phyloP scores from a whole-genome alignment of 225 moss, liverwort and hornwort species.

The Asterella californica region DNA sequence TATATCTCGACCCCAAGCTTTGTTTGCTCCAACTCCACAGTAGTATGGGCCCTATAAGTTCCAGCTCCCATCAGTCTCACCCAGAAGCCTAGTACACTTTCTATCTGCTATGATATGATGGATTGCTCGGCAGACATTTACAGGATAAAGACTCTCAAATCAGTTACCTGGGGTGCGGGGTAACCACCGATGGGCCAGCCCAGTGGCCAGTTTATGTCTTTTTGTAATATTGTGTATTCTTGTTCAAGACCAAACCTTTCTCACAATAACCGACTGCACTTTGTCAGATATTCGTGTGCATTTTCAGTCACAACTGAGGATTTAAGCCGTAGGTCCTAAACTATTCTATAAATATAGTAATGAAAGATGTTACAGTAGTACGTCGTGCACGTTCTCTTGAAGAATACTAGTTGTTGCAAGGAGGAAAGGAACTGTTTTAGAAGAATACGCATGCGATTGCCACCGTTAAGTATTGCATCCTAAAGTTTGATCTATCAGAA shows the following conservation, averaged over 20 bases:
- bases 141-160: not conserved
- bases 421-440: not conserved
- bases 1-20: conserved; percentile 69
- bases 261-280: not conserved
- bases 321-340: not conserved
- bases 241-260: conserved; percentile 61
- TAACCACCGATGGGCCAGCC: conserved; percentile 68
- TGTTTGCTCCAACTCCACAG: conserved; percentile 67
- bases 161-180: conserved; percentile 44
- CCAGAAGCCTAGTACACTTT: not conserved
- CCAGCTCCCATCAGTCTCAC: not conserved
- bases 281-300: not conserved
- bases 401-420: not conserved
- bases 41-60: conserved; percentile 58
- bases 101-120: not conserved
- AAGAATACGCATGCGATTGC: too few relatives aligned
- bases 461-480: too few relatives aligned
- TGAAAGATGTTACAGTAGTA: not conserved
- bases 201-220: conserved; percentile 61
- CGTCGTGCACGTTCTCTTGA: not conserved
- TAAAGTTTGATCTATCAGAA: not conserved
- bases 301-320: not conserved
- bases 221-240: conserved; percentile 68
- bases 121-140: not conserved
- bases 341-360: not conserved